These are phyloP conservation scores for Penicillium sp. DNA, from an alignment of 2,329 filamentous ascomycete species.

Conservation along the genomic window DNA sequence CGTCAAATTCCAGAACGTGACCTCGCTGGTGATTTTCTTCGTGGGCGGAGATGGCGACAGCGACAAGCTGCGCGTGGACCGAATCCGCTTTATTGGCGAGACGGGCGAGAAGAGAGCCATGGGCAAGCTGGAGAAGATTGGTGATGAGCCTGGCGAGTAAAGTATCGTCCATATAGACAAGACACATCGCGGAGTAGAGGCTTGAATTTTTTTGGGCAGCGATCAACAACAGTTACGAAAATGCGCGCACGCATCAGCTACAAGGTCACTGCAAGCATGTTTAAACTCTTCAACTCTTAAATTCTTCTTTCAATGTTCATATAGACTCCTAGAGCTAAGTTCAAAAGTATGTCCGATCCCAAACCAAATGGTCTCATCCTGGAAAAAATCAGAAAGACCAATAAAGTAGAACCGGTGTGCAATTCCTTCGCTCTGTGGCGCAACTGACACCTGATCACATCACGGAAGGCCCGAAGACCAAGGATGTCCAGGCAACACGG, in stretches of 20 bases:
- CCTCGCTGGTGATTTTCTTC: slow-evolving; percentile 79
- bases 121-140: slow-evolving; percentile 93
- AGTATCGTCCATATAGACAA: too few species aligned
- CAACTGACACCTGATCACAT: slow-evolving; percentile 67
- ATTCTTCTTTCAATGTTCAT: too few species aligned
- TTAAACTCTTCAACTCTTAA: too few species aligned
- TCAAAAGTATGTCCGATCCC: slow-evolving; percentile 52
- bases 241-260: too few species aligned
- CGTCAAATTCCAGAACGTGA: slow-evolving; percentile 96
- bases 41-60: slow-evolving; percentile 75
- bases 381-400: slow-evolving; percentile 40
- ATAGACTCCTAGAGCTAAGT: too few species aligned
- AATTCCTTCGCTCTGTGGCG: slow-evolving; percentile 76
- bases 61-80: slow-evolving; percentile 71
- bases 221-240: too few species aligned
- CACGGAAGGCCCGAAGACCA: slow-evolving; percentile 33
- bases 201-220: slow-evolving; percentile 11
- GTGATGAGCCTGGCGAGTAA: slow-evolving; percentile 62
- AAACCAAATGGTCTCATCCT: slow-evolving; percentile 45
- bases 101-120: slow-evolving; percentile 84
- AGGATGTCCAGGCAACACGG: slow-evolving; percentile 73
- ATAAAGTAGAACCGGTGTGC: slow-evolving; percentile 58
- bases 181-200: neutral
- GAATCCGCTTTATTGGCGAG: slow-evolving; percentile 68
- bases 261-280: too few species aligned